A percentile compares a stretch with the other conserved stretches of the same genome.
These are phyloP conservation scores for Penicillium sp. DNA, from an alignment of 2,329 filamentous ascomycete species.

Conservation along the genomic window DNA sequence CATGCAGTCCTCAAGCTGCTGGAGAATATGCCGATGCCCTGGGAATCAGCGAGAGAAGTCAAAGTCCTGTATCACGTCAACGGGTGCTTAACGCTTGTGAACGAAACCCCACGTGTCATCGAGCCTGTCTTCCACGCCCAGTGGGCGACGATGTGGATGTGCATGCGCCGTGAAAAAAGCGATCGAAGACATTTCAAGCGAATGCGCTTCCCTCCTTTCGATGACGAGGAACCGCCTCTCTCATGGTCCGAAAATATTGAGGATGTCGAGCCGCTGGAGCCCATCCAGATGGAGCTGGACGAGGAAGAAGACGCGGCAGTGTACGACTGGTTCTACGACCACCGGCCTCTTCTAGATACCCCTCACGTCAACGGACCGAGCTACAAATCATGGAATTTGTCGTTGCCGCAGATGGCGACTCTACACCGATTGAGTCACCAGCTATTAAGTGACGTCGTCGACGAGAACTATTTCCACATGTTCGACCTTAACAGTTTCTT, in stretches of 20 bases:
- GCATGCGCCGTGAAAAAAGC: constrained; percentile 96
- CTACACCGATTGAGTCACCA: constrained; percentile 88
- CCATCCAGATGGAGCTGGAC: constrained; percentile 97
- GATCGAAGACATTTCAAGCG: constrained; percentile 94
- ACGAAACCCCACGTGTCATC: constrained; percentile 92
- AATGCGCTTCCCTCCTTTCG: constrained; percentile 97
- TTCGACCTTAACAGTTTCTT: constrained; percentile 94
- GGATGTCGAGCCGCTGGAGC: constrained; percentile 93
- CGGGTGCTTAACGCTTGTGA: constrained; percentile 91
- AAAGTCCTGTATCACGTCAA: constrained; percentile 99
- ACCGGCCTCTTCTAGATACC: constrained; percentile 82
- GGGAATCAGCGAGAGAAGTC: constrained; percentile 92
- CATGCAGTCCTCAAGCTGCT: constrained; percentile 94
- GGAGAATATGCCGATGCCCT: constrained; percentile 99
- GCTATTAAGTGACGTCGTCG: constrained; percentile 82
- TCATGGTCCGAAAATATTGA: constrained; percentile 99
- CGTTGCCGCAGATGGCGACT: constrained; percentile 90
- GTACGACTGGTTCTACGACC: constrained; percentile 96
- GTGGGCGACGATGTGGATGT: constrained; percentile 99
- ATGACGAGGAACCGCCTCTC: constrained; percentile 94
- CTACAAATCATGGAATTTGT: constrained; percentile 93
- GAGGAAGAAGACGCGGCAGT: constrained; percentile 87
- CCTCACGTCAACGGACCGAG: constrained; percentile 92
- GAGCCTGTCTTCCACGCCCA: constrained; percentile 97
- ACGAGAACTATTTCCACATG: constrained; percentile 96